phyloP scores from a whole-genome alignment of 805 yeast genomes.

The Yarrowia sp. region DNA sequence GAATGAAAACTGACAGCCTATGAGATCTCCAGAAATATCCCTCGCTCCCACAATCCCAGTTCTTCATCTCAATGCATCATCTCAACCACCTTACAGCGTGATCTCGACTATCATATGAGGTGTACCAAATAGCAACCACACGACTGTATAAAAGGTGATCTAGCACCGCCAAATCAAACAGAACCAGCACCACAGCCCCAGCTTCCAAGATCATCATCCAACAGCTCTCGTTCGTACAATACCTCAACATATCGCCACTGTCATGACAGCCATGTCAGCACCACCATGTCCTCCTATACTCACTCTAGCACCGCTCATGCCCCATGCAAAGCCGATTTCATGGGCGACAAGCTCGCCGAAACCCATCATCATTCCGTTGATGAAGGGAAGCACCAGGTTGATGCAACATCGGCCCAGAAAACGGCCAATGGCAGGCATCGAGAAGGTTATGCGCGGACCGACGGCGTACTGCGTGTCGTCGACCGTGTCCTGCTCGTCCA shows the following conservation, averaged over 20 bases:
- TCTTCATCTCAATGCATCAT: too few species aligned
- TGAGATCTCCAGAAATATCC: too few species aligned
- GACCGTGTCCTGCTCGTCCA: constrained; percentile 15
- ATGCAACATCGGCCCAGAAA: constrained; percentile 53
- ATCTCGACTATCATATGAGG: too few species aligned
- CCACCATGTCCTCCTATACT: constrained; percentile 7
- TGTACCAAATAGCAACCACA: too few species aligned
- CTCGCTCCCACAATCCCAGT: too few species aligned
- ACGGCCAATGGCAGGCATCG: constrained; percentile 18
- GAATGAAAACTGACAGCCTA: too few species aligned
- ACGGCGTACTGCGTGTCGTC: not conserved
- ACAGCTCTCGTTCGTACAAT: too few species aligned
- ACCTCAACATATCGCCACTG: not conserved
- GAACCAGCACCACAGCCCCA: too few species aligned
- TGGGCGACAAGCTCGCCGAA: constrained; percentile 95
- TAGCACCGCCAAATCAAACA: too few species aligned
- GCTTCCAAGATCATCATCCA: too few species aligned
- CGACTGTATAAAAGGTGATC: too few species aligned
- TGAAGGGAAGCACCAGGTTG: constrained; percentile 81
- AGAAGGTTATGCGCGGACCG: constrained; percentile 26
- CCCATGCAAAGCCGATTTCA: constrained; percentile 81
- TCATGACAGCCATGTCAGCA: not conserved
- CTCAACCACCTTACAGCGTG: too few species aligned
- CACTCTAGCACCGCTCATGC: constrained; percentile 77
- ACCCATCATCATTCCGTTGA: constrained; percentile 94